Percentiles rank a stretch among this genome's conserved stretches.
Conservation (phyloP, 208 protist genomes). For the Vickermania ingenoplastis region DNA sequence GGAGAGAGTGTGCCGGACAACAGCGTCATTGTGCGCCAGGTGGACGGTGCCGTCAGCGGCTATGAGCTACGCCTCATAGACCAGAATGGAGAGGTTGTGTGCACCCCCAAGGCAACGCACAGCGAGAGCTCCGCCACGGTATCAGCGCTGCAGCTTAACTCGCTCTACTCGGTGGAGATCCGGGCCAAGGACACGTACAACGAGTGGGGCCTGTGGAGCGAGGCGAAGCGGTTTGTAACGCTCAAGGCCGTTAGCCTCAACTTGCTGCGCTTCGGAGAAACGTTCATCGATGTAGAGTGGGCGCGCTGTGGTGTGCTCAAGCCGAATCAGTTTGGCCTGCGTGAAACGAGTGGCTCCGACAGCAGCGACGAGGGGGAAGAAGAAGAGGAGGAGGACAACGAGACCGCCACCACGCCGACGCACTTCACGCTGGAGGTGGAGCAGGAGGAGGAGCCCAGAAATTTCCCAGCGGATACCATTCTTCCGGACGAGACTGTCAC, state of each 20-base stretch:
- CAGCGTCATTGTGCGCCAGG: slow-evolving; percentile 43
- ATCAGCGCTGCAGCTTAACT: slow-evolving; percentile 48
- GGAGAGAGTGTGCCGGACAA: slow-evolving; percentile 21
- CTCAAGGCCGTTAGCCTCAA: slow-evolving; percentile 52
- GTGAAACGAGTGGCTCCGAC: slow-evolving; percentile 1
- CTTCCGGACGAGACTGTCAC: slow-evolving; percentile 52
- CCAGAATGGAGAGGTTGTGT: slow-evolving; percentile 32
- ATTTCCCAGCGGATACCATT: slow-evolving; percentile 25
- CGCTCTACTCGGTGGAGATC: slow-evolving; percentile 76
- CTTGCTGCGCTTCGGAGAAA: slow-evolving; percentile 61
- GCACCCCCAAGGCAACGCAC: slow-evolving; percentile 42
- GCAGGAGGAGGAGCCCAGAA: slow-evolving; percentile 7
- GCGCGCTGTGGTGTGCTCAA: slow-evolving; percentile 20
- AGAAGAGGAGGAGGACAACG: slow-evolving; percentile 5
- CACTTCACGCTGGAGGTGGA: slow-evolving; percentile 4
- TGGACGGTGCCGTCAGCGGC: slow-evolving; percentile 80
- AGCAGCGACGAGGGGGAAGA: neutral
- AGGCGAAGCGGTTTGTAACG: slow-evolving; percentile 66
- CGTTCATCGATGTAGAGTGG: slow-evolving; percentile 81
- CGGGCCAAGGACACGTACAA: slow-evolving; percentile 87
- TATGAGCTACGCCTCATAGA: slow-evolving; percentile 82
- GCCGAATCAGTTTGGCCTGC: slow-evolving; percentile 1
- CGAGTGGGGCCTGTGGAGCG: slow-evolving; percentile 88
- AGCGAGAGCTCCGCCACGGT: slow-evolving; percentile 55
- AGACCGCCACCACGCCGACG: neutral